Conservation (phyloP, 148 eudicot species). For the Amaranthus cruentus region DNA sequence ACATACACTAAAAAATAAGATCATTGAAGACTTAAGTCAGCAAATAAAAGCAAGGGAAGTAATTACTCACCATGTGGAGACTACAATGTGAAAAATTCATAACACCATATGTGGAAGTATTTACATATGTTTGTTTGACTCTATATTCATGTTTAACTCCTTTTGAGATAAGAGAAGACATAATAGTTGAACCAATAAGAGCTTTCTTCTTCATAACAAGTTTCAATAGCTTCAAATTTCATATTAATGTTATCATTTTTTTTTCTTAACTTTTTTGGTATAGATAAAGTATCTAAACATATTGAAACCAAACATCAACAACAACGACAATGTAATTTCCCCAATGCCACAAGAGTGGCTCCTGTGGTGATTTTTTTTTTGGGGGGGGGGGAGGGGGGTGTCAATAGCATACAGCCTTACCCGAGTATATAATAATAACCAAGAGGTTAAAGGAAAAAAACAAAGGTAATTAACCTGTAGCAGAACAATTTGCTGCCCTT, state of each 20-base stretch:
- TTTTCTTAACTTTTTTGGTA: not conserved
- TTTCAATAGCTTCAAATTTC: slow-evolving; percentile 6
- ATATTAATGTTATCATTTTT: not conserved
- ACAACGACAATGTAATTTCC: no score
- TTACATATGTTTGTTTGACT: not conserved
- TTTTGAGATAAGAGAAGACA: not conserved
- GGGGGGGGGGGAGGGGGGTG: no score
- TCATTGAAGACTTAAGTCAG: not conserved
- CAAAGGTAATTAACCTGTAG: slow-evolving; percentile 50
- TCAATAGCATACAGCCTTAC: no score
- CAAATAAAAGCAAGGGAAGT: not conserved
- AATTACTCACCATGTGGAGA: not conserved
- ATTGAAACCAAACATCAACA: not conserved
- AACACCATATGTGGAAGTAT: not conserved
- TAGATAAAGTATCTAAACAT: not conserved
- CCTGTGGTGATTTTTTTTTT: no score
- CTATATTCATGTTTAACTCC: not conserved
- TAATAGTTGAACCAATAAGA: not conserved
- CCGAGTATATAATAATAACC: not conserved
- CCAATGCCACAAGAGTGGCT: no score
- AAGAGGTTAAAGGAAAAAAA: not conserved
- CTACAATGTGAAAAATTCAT: not conserved
- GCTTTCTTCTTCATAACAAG: not conserved
- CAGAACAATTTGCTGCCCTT: slow-evolving; percentile 63
- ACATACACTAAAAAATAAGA: slow-evolving; percentile 2